phyloP scores from a whole-genome alignment of 768 basidiomycete genomes.

The Suillus lakei region DNA sequence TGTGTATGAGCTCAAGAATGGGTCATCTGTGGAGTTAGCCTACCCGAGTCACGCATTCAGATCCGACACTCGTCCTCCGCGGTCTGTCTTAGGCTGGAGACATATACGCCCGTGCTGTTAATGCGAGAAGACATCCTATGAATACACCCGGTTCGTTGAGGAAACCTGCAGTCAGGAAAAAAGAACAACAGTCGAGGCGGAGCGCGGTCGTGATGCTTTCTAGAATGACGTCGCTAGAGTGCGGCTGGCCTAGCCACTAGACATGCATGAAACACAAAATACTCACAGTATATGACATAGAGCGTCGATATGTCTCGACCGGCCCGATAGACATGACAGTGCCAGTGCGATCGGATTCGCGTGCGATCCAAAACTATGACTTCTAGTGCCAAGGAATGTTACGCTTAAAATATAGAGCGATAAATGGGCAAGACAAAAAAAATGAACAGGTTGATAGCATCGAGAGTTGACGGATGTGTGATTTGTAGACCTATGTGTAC shows the following conservation, averaged over 20 bases:
- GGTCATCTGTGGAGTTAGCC: neutral
- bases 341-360: neutral
- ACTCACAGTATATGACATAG: constrained; percentile 31
- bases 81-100: neutral
- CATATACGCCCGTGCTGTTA: neutral
- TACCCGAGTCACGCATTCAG: constrained; percentile 1
- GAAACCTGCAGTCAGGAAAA: constrained; percentile 1
- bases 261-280: neutral
- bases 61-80: neutral
- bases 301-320: constrained; percentile 22
- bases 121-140: neutral
- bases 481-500: constrained; percentile 26
- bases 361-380: neutral
- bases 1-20: neutral
- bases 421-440: constrained; percentile 26
- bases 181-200: constrained; percentile 20
- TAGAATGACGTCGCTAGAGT: constrained; percentile 37
- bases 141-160: neutral
- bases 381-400: constrained; percentile 11
- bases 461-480: constrained; percentile 19
- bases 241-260: neutral
- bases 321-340: constrained; percentile 16
- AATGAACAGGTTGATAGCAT: constrained; percentile 28
- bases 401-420: constrained; percentile 16
- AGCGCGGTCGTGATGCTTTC: constrained; percentile 30